Evolutionary conservation across 2,329 filamentous ascomycete genomes (phyloP).

Genomic region (Xylaria hypoxylon): DNA sequence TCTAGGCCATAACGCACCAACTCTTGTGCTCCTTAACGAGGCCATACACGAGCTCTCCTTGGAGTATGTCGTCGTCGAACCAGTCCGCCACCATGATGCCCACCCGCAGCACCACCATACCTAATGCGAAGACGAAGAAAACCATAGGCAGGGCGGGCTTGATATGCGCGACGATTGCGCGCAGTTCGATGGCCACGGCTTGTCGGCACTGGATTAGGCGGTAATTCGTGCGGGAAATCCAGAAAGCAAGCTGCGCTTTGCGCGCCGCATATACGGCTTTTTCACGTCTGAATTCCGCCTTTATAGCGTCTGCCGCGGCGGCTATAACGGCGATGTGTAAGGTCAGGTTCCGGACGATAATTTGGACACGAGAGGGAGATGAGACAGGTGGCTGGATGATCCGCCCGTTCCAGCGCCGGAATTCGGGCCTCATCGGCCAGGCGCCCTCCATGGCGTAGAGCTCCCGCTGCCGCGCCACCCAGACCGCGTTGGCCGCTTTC

Average conservation of each 20-base stretch:
- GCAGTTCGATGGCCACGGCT: background rate
- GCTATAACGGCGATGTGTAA: background rate
- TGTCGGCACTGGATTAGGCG: background rate
- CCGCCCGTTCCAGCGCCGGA: constrained; percentile 12
- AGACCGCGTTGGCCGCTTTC: background rate
- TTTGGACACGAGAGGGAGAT: too few relatives aligned
- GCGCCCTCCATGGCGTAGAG: constrained; percentile 2
- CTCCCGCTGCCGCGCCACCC: constrained; percentile 6
- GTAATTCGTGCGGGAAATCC: background rate
- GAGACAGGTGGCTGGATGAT: too few relatives aligned
- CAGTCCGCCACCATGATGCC: background rate
- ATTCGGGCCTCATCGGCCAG: background rate
- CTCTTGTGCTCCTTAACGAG: background rate
- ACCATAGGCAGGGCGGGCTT: background rate
- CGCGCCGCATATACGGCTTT: background rate
- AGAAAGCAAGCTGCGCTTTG: background rate
- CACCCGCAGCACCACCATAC: background rate
- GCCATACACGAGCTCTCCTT: background rate
- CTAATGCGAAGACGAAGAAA: background rate
- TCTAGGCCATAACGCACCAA: background rate
- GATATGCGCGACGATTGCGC: background rate
- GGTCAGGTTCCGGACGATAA: too few relatives aligned
- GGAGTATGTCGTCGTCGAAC: background rate
- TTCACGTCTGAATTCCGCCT: background rate
- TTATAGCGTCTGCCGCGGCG: background rate